Evolutionary conservation across 202 grass and related monocot genomes (phyloP).

Genomic region (Panicum hallii): DNA sequence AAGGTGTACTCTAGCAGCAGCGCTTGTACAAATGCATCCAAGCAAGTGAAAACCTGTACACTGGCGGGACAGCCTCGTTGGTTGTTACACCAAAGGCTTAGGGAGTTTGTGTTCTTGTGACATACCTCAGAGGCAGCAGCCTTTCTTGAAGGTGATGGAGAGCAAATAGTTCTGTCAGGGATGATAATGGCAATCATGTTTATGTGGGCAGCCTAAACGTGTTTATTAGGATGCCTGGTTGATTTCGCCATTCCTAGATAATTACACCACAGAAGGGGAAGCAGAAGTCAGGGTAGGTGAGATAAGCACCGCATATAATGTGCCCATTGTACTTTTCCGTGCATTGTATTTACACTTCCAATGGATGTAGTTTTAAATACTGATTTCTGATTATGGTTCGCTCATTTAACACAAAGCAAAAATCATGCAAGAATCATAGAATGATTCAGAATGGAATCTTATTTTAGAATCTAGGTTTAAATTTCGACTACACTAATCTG

Average conservation of each 20-base stretch:
- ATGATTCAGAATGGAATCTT: not conserved
- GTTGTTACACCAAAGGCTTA: not conserved
- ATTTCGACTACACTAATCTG: not conserved
- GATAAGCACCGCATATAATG: not conserved
- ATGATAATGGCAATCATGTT: not conserved
- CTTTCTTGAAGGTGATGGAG: not conserved
- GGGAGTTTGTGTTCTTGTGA: not conserved
- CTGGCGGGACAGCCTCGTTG: not conserved
- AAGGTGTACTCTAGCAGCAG: not conserved
- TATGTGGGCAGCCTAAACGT: not conserved
- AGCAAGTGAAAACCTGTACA: not conserved
- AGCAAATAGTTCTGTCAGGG: not conserved
- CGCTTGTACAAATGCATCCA: not conserved
- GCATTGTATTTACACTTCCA: not conserved
- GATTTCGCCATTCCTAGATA: not conserved
- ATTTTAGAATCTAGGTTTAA: not conserved
- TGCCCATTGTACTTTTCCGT: not conserved
- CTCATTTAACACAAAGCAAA: not conserved
- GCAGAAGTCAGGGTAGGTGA: not conserved
- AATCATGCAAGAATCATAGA: not conserved
- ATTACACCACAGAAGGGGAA: not conserved
- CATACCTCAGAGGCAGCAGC: not conserved
- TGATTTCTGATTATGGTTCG: not conserved
- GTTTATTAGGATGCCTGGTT: not conserved
- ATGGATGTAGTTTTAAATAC: not conserved